Conservation (phyloP, 441 rosid species). For the Capsella rubella region DNA sequence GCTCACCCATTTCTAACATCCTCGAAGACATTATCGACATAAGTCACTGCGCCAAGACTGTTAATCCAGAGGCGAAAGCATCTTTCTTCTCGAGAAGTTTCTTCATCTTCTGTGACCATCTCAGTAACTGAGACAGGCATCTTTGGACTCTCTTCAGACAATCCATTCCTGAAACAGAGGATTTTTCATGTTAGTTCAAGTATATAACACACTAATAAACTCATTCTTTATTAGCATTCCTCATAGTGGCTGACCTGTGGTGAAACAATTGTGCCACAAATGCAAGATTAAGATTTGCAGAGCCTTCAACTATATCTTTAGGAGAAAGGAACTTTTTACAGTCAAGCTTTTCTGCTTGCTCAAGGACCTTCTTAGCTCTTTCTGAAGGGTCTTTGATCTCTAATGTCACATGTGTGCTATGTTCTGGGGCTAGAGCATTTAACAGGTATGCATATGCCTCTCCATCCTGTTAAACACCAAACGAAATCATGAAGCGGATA, state of each 20-base stretch:
- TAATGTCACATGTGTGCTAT: constrained; percentile 52
- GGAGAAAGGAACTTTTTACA: constrained; percentile 78
- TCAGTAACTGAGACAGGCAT: constrained; percentile 59
- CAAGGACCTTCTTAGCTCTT: constrained; percentile 79
- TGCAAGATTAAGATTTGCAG: constrained; percentile 95
- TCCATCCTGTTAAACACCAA: constrained; percentile 66
- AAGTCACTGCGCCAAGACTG: constrained; percentile 79
- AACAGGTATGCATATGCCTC: constrained; percentile 88
- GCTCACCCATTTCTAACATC: constrained; percentile 89
- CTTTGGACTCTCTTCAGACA: constrained; percentile 62
- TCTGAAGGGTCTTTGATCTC: constrained; percentile 60
- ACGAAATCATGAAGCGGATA: background rate
- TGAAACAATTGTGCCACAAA: constrained; percentile 93
- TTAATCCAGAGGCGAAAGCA: constrained; percentile 95
- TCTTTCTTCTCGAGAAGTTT: constrained; percentile 89
- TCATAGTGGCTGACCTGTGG: constrained; percentile 45
- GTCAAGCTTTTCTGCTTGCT: constrained; percentile 85
- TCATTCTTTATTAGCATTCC: constrained; percentile 42
- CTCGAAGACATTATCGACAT: constrained; percentile 80
- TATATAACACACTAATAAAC: background rate
- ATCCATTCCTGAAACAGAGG: constrained; percentile 72
- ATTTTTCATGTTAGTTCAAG: background rate
- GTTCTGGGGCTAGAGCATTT: constrained; percentile 85
- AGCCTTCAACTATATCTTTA: constrained; percentile 87
- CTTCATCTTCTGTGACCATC: constrained; percentile 82